Evolutionary conservation across 768 basidiomycete genomes (phyloP).

Genomic region (Inosperma sp.): DNA sequence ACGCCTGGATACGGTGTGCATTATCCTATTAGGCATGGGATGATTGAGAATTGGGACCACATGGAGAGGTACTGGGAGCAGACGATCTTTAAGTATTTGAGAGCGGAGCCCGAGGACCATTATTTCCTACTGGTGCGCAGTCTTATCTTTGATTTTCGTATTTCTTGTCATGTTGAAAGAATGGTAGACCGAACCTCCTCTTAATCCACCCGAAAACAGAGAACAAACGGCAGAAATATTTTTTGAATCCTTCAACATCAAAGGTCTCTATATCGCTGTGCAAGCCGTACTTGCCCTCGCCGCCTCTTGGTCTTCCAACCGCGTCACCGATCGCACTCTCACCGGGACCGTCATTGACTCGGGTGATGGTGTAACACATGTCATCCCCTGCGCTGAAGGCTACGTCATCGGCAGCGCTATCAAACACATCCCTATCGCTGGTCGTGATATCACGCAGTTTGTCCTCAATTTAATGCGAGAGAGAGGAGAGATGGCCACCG

Average conservation of each 20-base stretch:
- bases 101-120: conserved; percentile 98
- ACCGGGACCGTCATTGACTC: conserved; percentile 99
- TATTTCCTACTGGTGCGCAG: conserved; percentile 88
- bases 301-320: conserved; percentile 92
- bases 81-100: conserved; percentile 98
- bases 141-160: not conserved
- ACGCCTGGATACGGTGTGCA: conserved; percentile 91
- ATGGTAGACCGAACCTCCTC: conserved; percentile 93
- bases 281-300: conserved; percentile 98
- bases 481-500: conserved; percentile 84
- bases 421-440: conserved; percentile 98
- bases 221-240: conserved; percentile 99
- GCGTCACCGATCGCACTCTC: conserved; percentile 83
- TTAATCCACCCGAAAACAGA: conserved; percentile 97
- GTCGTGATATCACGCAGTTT: conserved; percentile 94
- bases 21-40: conserved; percentile 95
- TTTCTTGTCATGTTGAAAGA: not conserved
- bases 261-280: conserved; percentile 96
- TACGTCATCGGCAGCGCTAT: conserved; percentile 99
- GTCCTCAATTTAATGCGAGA: conserved; percentile 95
- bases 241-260: conserved; percentile 99
- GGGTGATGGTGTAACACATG: conserved; percentile 98
- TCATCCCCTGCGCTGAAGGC: conserved; percentile 93
- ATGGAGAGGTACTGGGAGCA: conserved; percentile 99
- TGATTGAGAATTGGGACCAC: conserved; percentile 98